Percentiles rank a stretch among this genome's conserved stretches.
These are phyloP conservation scores for Strobilomyces dryophilus DNA, from an alignment of 768 basidiomycete genomes.

Conservation along the genomic window DNA sequence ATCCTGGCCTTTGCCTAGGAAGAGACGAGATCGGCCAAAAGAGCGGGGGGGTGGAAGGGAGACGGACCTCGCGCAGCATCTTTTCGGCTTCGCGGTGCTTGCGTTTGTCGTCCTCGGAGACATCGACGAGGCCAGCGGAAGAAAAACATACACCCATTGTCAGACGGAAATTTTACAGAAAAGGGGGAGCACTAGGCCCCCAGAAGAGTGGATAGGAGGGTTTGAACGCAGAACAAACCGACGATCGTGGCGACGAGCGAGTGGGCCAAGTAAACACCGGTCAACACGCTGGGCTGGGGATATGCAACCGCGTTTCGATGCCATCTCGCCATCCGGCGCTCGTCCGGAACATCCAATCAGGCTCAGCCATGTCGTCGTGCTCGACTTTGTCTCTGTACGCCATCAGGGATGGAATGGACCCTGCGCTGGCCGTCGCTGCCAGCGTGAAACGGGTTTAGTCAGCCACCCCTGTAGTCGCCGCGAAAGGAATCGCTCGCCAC, in stretches of 20 bases:
- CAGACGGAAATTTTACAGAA: slow-evolving; percentile 5
- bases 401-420: no score
- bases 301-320: no score
- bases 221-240: slow-evolving; percentile 16
- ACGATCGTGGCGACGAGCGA: neutral
- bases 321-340: no score
- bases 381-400: no score
- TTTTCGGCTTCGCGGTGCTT: slow-evolving; percentile 71
- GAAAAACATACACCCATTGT: slow-evolving; percentile 82
- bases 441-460: no score
- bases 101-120: slow-evolving; percentile 65
- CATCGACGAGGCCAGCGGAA: slow-evolving; percentile 46
- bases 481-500: neutral
- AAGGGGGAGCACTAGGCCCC: slow-evolving; percentile 16
- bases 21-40: neutral
- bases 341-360: no score
- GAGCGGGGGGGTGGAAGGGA: neutral
- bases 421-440: no score
- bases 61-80: slow-evolving; percentile 66
- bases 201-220: slow-evolving; percentile 2
- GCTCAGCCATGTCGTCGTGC: neutral
- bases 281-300: no score
- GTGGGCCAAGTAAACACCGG: slow-evolving; percentile 15
- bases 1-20: slow-evolving; percentile 69
- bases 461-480: no score